A percentile compares a stretch with the other conserved stretches of the same genome.
These are phyloP conservation scores for Chaetomiaceae sp. DNA, from an alignment of 2,329 filamentous ascomycete species.

Conservation along the genomic window DNA sequence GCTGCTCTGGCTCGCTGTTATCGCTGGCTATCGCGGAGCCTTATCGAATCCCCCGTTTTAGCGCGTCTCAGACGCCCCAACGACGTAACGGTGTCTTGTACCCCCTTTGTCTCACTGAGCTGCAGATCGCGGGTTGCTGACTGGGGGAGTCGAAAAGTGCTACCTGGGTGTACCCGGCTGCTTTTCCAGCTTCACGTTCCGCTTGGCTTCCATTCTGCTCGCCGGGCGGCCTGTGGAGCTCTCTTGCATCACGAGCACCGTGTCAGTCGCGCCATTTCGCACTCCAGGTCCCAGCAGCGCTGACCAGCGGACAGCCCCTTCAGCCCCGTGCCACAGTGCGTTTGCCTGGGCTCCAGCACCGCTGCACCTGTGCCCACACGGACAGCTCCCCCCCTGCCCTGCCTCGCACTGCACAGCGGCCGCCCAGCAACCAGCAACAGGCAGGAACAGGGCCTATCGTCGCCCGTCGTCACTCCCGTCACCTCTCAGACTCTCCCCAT, in stretches of 20 bases:
- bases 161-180: constrained; percentile 4
- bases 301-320: not conserved
- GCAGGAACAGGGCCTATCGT: constrained; percentile 9
- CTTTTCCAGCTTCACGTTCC: too few species aligned
- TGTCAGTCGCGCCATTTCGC: constrained; percentile 19
- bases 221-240: not conserved
- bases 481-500: too few species aligned
- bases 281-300: not conserved
- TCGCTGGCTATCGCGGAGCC: constrained; percentile 23
- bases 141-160: not conserved
- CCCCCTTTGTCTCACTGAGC: constrained; percentile 6
- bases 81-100: constrained; percentile 12
- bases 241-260: constrained; percentile 22
- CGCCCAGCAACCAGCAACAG: constrained; percentile 19
- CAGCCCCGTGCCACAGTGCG: constrained; percentile 22
- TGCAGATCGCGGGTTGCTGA: not conserved
- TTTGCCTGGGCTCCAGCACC: constrained; percentile 7
- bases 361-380: not conserved
- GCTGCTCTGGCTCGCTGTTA: too few species aligned
- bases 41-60: constrained; percentile 23
- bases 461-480: constrained; percentile 4
- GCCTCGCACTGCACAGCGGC: constrained; percentile 7
- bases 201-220: too few species aligned
- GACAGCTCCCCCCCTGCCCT: not conserved
- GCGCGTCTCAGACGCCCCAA: constrained; percentile 14